These are phyloP conservation scores for Tulasnella sp. DNA, from an alignment of 768 basidiomycete species.

Conservation along the genomic window DNA sequence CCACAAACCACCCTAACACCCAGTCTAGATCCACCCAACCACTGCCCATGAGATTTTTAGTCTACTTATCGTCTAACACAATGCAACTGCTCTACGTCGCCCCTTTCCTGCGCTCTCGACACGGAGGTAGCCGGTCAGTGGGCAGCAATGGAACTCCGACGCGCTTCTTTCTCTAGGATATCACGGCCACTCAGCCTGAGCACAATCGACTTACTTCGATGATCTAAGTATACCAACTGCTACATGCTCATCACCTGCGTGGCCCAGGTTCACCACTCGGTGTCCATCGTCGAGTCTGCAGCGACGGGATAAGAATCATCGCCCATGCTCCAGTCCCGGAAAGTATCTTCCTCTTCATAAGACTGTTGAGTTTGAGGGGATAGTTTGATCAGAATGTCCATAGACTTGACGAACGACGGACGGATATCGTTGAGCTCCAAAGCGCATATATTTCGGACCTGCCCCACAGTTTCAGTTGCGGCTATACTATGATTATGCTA, in stretches of 20 bases:
- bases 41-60: neutral
- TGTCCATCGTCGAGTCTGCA: slow-evolving; percentile 25
- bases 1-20: neutral
- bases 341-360: slow-evolving; percentile 28
- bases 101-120: neutral
- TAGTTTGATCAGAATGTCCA: slow-evolving; percentile 67
- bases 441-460: slow-evolving; percentile 81
- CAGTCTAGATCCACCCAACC: neutral
- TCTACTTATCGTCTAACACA: neutral
- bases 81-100: neutral
- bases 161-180: neutral
- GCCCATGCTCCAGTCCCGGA: slow-evolving; percentile 16
- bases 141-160: slow-evolving; percentile 1
- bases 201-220: neutral
- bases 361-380: slow-evolving; percentile 22
- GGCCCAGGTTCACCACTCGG: slow-evolving; percentile 17
- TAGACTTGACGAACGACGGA: slow-evolving; percentile 80
- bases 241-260: neutral
- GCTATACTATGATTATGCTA: neutral
- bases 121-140: neutral
- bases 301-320: slow-evolving; percentile 7
- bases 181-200: neutral
- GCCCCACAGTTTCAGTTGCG: slow-evolving; percentile 10
- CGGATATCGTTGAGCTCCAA: slow-evolving; percentile 95
- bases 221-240: neutral